phyloP scores from a whole-genome alignment of 2,329 filamentous ascomycete genomes.

The Paraconiothyrium brasiliense region DNA sequence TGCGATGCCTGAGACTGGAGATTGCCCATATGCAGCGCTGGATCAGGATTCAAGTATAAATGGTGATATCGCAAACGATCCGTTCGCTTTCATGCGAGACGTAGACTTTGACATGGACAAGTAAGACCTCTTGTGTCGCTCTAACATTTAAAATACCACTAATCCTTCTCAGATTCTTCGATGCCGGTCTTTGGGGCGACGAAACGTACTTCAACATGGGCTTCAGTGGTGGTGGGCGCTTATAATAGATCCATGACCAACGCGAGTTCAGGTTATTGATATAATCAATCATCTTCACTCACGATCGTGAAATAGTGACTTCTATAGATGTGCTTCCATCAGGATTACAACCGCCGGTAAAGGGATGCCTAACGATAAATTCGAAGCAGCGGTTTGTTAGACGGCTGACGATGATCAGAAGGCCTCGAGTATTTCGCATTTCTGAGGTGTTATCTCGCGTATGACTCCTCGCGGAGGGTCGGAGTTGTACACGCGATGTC shows the following conservation, averaged over 20 bases:
- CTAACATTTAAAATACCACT: neutral
- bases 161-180: conserved; percentile 31
- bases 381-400: no score
- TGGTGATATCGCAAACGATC: conserved; percentile 22
- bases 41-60: conserved; percentile 14
- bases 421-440: no score
- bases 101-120: conserved; percentile 45
- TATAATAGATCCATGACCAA: neutral
- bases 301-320: neutral
- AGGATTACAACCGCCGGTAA: no score
- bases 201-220: conserved; percentile 40
- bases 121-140: neutral
- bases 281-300: neutral
- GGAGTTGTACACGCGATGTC: neutral
- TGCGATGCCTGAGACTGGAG: neutral
- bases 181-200: conserved; percentile 44
- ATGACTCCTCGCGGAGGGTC: neutral
- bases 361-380: no score
- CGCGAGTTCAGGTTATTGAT: no score
- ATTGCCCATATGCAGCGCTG: conserved; percentile 10
- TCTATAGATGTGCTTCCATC: no score
- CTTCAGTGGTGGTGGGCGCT: conserved; percentile 29
- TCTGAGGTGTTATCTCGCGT: no score
- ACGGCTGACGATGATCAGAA: no score
- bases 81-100: conserved; percentile 35